These are phyloP conservation scores for Chenopodium album DNA, from an alignment of 148 eudicot genomes.

Conservation along the genomic window DNA sequence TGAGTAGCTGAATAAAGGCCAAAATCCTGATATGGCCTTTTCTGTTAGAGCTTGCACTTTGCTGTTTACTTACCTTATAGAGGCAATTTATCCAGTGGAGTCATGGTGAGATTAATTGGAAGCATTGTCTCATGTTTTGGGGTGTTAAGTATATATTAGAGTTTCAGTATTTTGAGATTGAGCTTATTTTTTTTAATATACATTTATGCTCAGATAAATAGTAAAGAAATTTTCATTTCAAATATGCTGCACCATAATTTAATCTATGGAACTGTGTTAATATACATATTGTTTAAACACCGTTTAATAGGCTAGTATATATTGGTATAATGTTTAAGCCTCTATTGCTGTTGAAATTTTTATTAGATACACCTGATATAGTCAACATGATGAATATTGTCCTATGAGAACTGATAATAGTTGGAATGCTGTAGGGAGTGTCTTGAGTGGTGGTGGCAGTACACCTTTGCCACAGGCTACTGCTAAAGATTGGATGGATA, in stretches of 20 bases:
- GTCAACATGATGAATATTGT: background rate
- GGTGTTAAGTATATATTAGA: background rate
- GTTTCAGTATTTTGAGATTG: background rate
- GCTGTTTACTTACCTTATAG: background rate
- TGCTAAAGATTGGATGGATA: slow-evolving; percentile 68
- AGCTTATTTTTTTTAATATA: background rate
- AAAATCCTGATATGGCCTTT: background rate
- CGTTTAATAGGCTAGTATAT: background rate
- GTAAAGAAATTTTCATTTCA: background rate
- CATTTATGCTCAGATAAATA: background rate
- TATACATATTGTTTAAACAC: background rate
- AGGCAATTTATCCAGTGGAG: background rate
- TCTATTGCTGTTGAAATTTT: background rate
- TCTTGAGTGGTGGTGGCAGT: slow-evolving; percentile 82
- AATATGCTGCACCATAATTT: background rate
- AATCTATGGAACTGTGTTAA: background rate
- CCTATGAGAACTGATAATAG: slow-evolving; percentile 14
- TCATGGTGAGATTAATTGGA: background rate
- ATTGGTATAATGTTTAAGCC: background rate
- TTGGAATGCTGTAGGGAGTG: slow-evolving; percentile 55
- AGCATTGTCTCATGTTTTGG: background rate
- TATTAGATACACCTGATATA: background rate
- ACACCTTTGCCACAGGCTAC: slow-evolving; percentile 60
- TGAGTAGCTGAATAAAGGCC: background rate
- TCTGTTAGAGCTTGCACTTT: background rate